Evolutionary conservation across 768 basidiomycete species (phyloP).

Genomic region (Tulasnella sp.): DNA sequence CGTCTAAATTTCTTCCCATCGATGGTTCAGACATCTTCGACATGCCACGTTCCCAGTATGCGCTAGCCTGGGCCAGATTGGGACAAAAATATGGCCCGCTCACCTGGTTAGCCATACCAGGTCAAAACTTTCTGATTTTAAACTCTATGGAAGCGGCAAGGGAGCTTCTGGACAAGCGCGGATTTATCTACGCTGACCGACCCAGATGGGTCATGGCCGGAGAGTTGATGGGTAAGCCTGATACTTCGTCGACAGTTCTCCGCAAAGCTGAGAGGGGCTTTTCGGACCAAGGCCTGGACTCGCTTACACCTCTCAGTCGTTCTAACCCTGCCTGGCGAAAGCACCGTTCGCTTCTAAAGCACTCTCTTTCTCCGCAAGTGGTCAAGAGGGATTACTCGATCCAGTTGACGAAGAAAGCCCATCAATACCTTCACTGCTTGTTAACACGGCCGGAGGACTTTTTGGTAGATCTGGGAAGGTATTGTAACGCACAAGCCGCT

Average conservation of each 20-base stretch:
- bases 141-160: conserved; percentile 13
- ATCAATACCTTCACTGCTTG: neutral
- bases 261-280: neutral
- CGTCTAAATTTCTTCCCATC: too few relatives aligned
- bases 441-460: neutral
- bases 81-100: conserved; percentile 13
- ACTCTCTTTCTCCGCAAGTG: neutral
- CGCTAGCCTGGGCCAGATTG: neutral
- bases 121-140: conserved; percentile 17
- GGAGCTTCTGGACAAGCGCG: conserved; percentile 23
- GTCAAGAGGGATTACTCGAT: neutral
- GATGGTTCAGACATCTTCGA: conserved; percentile 24
- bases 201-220: neutral
- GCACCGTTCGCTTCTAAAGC: neutral
- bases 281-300: neutral
- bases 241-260: neutral
- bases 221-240: neutral
- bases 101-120: conserved; percentile 8
- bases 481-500: neutral
- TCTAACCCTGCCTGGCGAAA: neutral
- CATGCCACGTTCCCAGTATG: neutral
- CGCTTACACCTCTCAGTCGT: neutral
- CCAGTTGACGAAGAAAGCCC: neutral
- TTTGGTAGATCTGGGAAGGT: neutral
- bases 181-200: conserved; percentile 21